Evolutionary conservation across 2,329 filamentous ascomycete species (phyloP).

Genomic region (Fusarium sp.): DNA sequence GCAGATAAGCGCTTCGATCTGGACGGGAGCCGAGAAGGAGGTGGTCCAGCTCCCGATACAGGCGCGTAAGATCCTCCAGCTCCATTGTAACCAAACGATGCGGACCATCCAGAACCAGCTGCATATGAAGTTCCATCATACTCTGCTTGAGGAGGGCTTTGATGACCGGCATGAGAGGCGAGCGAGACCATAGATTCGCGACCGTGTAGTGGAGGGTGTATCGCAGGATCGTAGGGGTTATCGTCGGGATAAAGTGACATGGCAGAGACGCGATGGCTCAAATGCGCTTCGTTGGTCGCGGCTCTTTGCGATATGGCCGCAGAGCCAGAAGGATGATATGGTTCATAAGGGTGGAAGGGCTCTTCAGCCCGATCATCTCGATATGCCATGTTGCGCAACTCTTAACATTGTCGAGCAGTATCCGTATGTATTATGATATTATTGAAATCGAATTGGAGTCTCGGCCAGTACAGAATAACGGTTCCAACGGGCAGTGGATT

Average conservation of each 20-base stretch:
- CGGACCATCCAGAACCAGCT: slow-evolving; percentile 41
- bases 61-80: slow-evolving; percentile 46
- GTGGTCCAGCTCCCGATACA: slow-evolving; percentile 36
- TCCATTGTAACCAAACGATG: slow-evolving; percentile 47
- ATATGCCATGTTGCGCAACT: slow-evolving; percentile 46
- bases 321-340: slow-evolving; percentile 26
- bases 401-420: slow-evolving; percentile 39
- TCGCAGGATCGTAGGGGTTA: slow-evolving; percentile 44
- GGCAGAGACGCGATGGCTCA: slow-evolving; percentile 51
- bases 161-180: slow-evolving; percentile 47
- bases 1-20: slow-evolving; percentile 41
- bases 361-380: slow-evolving; percentile 48
- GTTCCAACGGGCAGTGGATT: slow-evolving; percentile 8
- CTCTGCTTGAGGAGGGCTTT: slow-evolving; percentile 30
- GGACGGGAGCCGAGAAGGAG: slow-evolving; percentile 40
- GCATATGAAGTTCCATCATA: slow-evolving; percentile 38
- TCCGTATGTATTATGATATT: background rate
- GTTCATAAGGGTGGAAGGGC: slow-evolving; percentile 40
- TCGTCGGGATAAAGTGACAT: slow-evolving; percentile 50
- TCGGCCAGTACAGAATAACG: background rate
- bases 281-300: slow-evolving; percentile 28
- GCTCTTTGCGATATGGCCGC: slow-evolving; percentile 13
- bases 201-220: slow-evolving; percentile 45
- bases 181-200: slow-evolving; percentile 56
- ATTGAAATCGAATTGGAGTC: background rate